These are phyloP conservation scores for Saccharomycopsis fermentans DNA, from an alignment of 805 yeast species.

Conservation along the genomic window DNA sequence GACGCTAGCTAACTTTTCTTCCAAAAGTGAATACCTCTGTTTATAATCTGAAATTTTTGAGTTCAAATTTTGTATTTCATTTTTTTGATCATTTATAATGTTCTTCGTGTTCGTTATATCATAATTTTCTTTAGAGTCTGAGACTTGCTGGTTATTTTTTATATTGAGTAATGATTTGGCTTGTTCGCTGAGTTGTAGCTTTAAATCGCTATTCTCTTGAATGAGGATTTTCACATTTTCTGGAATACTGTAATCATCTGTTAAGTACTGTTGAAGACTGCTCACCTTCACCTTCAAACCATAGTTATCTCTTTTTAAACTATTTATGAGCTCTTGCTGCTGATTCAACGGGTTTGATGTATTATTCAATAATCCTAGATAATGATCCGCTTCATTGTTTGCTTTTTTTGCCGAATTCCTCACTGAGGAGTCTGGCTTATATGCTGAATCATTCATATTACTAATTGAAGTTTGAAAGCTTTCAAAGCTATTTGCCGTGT, in stretches of 20 bases:
- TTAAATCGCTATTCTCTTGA: conserved; percentile 15
- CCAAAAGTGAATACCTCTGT: neutral
- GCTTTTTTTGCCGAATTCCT: neutral
- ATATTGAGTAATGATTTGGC: neutral
- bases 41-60: conserved; percentile 5
- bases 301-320: conserved; percentile 33
- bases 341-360: conserved; percentile 23
- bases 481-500: neutral
- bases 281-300: conserved; percentile 35
- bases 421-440: neutral
- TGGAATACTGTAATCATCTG: conserved; percentile 17
- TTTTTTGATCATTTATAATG: neutral
- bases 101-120: neutral
- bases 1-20: neutral
- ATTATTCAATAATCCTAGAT: conserved; percentile 3
- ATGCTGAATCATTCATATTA: neutral
- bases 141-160: neutral
- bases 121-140: neutral
- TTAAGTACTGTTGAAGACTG: conserved; percentile 30
- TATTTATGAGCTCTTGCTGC: conserved; percentile 24
- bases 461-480: neutral
- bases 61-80: conserved; percentile 3
- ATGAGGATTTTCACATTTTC: conserved; percentile 12
- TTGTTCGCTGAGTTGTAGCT: conserved; percentile 5
- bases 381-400: neutral